Percentiles rank a stretch among this genome's conserved stretches.
Conservation (phyloP, 371 early-diverging fungal genomes). For the Mucor velutinosus region DNA sequence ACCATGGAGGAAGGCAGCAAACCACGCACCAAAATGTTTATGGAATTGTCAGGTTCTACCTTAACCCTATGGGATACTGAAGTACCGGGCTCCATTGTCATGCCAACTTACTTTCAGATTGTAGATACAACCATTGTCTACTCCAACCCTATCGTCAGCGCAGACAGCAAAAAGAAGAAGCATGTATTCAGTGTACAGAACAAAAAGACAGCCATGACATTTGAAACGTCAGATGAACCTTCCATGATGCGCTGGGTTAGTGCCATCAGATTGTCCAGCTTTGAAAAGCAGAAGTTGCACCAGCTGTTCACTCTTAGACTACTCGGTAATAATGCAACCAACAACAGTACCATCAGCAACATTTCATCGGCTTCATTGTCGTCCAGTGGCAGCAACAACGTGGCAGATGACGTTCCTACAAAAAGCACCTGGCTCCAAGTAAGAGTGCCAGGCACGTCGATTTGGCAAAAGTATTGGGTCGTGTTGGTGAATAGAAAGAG, state of each 20-base stretch:
- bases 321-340: slow-evolving; percentile 20
- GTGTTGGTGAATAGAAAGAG: slow-evolving; percentile 47
- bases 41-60: slow-evolving; percentile 67
- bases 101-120: slow-evolving; percentile 70
- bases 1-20: slow-evolving; percentile 42
- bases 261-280: slow-evolving; percentile 75
- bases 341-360: not conserved
- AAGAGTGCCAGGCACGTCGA: slow-evolving; percentile 55
- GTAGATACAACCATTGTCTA: slow-evolving; percentile 57
- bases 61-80: slow-evolving; percentile 66
- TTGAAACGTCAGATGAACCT: slow-evolving; percentile 59
- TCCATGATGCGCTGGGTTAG: slow-evolving; percentile 57
- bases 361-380: slow-evolving; percentile 26
- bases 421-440: slow-evolving; percentile 52
- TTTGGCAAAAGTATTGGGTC: slow-evolving; percentile 68
- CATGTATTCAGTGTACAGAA: slow-evolving; percentile 48
- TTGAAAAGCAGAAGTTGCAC: slow-evolving; percentile 72
- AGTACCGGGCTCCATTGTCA: slow-evolving; percentile 40
- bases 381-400: slow-evolving; percentile 6
- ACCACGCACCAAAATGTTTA: slow-evolving; percentile 68
- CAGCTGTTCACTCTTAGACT: slow-evolving; percentile 71
- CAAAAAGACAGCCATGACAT: slow-evolving; percentile 40
- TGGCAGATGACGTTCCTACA: not conserved
- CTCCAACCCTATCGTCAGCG: slow-evolving; percentile 34
- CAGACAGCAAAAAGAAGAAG: slow-evolving; percentile 40